These are phyloP conservation scores for Geotrichum phurueaensis DNA, from an alignment of 1,139 yeast genomes.

Conservation along the genomic window DNA sequence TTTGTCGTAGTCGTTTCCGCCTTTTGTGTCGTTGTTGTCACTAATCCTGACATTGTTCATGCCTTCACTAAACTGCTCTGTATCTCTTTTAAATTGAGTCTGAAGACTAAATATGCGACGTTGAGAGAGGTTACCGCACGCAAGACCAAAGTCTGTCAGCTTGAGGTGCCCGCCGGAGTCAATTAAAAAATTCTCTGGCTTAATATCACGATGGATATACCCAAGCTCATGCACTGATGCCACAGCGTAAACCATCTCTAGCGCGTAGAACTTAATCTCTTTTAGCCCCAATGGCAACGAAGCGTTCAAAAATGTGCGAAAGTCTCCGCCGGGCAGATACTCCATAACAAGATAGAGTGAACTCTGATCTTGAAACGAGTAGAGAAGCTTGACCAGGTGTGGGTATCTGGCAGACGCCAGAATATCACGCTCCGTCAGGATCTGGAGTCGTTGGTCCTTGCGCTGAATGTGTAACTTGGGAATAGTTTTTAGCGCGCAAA, in stretches of 20 bases:
- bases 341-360: constrained; percentile 18
- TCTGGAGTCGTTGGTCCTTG: constrained; percentile 16
- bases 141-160: constrained; percentile 80
- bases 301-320: constrained; percentile 17
- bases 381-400: constrained; percentile 16
- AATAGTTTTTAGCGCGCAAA: constrained; percentile 17
- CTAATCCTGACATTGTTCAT: neutral
- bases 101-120: constrained; percentile 10
- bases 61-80: neutral
- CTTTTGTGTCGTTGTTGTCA: neutral
- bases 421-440: constrained; percentile 18
- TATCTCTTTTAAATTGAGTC: constrained; percentile 10
- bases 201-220: constrained; percentile 76
- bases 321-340: constrained; percentile 19
- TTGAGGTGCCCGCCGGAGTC: constrained; percentile 85
- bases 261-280: constrained; percentile 15
- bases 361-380: constrained; percentile 17
- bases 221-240: constrained; percentile 77
- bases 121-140: constrained; percentile 16
- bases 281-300: constrained; percentile 7
- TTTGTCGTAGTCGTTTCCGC: neutral
- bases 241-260: constrained; percentile 77
- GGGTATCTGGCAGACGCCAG: constrained; percentile 12
- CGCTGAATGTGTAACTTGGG: constrained; percentile 16
- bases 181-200: constrained; percentile 85